Conservation (phyloP, 805 yeast genomes). For the Saturnispora zaruensis region DNA sequence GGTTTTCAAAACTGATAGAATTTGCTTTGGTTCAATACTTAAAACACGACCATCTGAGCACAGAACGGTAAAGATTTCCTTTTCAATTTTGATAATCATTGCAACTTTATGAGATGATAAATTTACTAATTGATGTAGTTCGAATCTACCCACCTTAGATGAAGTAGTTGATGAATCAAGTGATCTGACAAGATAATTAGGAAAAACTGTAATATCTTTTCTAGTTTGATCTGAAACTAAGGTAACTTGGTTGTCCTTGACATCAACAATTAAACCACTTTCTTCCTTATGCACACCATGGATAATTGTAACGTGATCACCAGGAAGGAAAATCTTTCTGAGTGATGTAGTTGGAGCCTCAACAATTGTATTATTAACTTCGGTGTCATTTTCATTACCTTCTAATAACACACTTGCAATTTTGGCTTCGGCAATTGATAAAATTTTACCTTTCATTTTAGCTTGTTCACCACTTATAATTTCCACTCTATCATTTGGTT, state of each 20-base stretch:
- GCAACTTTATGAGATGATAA: slow-evolving; percentile 82
- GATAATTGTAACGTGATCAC: slow-evolving; percentile 91
- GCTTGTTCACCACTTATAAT: slow-evolving; percentile 90
- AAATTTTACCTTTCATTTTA: slow-evolving; percentile 75
- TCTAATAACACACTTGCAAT: slow-evolving; percentile 45
- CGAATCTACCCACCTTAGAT: slow-evolving; percentile 68
- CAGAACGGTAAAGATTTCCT: slow-evolving; percentile 72
- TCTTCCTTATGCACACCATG: slow-evolving; percentile 90
- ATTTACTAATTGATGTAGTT: slow-evolving; percentile 83
- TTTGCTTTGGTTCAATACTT: slow-evolving; percentile 70
- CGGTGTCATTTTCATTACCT: slow-evolving; percentile 45
- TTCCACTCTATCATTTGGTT: slow-evolving; percentile 91
- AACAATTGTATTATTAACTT: slow-evolving; percentile 45
- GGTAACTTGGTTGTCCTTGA: slow-evolving; percentile 78
- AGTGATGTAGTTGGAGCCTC: slow-evolving; percentile 78
- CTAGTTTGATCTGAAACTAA: slow-evolving; percentile 82
- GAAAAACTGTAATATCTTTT: slow-evolving; percentile 85
- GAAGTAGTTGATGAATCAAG: slow-evolving; percentile 70
- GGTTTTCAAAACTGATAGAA: slow-evolving; percentile 63
- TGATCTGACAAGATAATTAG: slow-evolving; percentile 83
- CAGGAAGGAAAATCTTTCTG: slow-evolving; percentile 78
- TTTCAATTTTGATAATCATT: slow-evolving; percentile 82
- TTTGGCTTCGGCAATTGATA: slow-evolving; percentile 49
- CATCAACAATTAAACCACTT: slow-evolving; percentile 85
- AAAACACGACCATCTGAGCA: slow-evolving; percentile 73